Conservation (phyloP, 257 asterid genomes). For the Mitragyna speciosa region DNA sequence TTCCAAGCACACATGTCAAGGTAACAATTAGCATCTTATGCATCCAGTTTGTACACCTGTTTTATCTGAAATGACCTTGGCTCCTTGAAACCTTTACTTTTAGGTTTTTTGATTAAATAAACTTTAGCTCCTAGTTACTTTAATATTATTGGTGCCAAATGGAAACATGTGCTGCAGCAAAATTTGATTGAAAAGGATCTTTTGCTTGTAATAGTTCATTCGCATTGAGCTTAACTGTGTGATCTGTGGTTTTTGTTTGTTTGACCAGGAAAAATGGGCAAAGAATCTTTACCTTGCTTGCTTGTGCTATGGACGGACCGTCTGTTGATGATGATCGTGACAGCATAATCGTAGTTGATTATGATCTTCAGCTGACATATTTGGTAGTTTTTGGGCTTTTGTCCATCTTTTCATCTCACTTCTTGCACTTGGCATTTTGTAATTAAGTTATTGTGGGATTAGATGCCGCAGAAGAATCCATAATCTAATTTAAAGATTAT, state of each 20-base stretch:
- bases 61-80: no score
- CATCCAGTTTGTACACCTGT: no score
- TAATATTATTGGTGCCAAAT: no score
- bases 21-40: no score
- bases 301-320: constrained; percentile 39
- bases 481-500: background rate
- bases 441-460: background rate
- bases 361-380: background rate
- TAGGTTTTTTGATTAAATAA: no score
- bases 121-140: background rate
- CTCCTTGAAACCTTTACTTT: no score
- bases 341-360: background rate
- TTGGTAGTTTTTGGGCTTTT: background rate
- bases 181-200: background rate
- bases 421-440: background rate
- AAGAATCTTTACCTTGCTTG: constrained; percentile 39
- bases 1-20: constrained; percentile 45
- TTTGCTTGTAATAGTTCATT: background rate
- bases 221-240: background rate
- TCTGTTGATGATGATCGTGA: constrained; percentile 16
- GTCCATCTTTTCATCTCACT: background rate
- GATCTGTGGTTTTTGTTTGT: background rate
- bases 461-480: background rate
- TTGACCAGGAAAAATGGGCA: constrained; percentile 32
- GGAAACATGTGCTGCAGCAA: background rate